A percentile compares a stretch with the other conserved stretches of the same genome.
phyloP scores from a whole-genome alignment of 176 grass and related monocot species.

The Chrysopogon serrulatus region DNA sequence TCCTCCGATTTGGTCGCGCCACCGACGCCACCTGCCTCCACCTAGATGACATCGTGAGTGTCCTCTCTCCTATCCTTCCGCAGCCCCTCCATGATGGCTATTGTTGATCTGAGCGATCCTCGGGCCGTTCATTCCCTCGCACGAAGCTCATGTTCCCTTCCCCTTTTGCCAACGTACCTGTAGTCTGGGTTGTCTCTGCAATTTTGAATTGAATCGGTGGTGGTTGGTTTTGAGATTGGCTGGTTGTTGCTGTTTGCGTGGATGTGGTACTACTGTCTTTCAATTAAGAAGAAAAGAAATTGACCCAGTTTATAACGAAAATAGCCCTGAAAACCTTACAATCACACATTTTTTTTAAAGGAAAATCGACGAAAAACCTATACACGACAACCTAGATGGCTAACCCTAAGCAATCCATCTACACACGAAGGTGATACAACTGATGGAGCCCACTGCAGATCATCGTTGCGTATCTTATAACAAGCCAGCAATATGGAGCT shows the following conservation, averaged over 20 bases:
- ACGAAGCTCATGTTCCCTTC: neutral
- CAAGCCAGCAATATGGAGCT: too few species aligned
- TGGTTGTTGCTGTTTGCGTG: neutral
- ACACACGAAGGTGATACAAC: too few species aligned
- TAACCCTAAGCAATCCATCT: too few species aligned
- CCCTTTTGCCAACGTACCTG: neutral
- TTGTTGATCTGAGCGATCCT: neutral
- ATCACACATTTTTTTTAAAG: too few species aligned
- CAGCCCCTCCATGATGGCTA: neutral
- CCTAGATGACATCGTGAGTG: slow-evolving; percentile 65
- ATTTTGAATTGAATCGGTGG: neutral
- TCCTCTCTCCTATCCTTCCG: neutral
- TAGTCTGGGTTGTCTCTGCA: neutral
- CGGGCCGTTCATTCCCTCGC: neutral
- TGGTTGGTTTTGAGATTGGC: neutral
- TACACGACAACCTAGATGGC: too few species aligned
- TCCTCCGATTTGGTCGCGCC: slow-evolving; percentile 75
- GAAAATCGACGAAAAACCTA: too few species aligned
- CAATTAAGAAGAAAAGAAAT: neutral
- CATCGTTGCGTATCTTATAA: too few species aligned
- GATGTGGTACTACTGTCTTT: neutral
- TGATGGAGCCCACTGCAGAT: too few species aligned
- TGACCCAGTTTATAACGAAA: too few species aligned
- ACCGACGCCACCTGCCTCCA: slow-evolving; percentile 66
- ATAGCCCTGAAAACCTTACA: too few species aligned